Conservation (phyloP, 73 alveolate genomes). For the Symbiodinium pilosum region DNA sequence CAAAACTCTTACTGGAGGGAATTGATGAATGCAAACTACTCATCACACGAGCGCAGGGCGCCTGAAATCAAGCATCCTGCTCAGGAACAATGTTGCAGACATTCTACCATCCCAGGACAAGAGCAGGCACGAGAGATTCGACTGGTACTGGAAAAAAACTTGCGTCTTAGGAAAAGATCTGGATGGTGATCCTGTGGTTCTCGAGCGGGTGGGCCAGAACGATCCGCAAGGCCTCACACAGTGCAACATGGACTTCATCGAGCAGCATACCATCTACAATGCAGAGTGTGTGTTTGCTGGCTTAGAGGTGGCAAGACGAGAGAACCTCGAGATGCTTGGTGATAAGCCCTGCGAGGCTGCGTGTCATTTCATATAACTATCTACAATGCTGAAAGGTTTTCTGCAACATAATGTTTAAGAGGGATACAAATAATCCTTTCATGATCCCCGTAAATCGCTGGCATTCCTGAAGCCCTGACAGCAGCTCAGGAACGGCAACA, state of each 20-base stretch:
- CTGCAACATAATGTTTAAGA: too few relatives aligned
- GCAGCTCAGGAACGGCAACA: background rate
- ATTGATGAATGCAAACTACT: too few relatives aligned
- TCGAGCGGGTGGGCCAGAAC: slow-evolving; percentile 3
- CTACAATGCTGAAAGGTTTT: too few relatives aligned
- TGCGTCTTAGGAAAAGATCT: background rate
- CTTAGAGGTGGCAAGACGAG: background rate
- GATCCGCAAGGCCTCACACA: background rate
- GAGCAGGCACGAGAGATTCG: background rate
- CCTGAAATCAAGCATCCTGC: background rate
- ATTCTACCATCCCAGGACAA: background rate
- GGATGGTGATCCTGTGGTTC: background rate
- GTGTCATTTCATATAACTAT: too few relatives aligned
- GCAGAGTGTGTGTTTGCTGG: slow-evolving; percentile 3
- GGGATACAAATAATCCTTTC: background rate
- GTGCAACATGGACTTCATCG: background rate
- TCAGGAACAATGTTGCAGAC: background rate
- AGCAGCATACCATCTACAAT: background rate
- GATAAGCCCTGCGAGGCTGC: too few relatives aligned
- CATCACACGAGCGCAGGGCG: too few relatives aligned
- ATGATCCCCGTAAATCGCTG: background rate
- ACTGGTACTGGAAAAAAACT: background rate
- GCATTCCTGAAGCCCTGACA: background rate
- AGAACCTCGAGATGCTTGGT: background rate
- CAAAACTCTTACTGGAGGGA: too few relatives aligned